Percentiles rank a stretch among this genome's conserved stretches.
phyloP scores from a whole-genome alignment of 192 early-diverging fungal species.

The Lobosporangium transversale region DNA sequence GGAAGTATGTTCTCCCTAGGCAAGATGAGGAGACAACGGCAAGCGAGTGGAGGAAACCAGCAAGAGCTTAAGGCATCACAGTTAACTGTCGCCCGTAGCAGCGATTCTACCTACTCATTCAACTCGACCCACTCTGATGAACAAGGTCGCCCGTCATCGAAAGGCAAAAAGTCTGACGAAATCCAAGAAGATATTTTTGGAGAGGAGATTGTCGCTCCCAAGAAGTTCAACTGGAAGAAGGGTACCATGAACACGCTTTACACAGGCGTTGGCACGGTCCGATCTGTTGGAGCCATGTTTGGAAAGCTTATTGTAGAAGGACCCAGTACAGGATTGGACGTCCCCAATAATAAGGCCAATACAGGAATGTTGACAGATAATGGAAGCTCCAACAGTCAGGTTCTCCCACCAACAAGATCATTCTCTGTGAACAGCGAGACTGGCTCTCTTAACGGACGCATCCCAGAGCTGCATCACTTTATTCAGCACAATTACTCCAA shows the following conservation, averaged over 20 bases:
- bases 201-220: constrained; percentile 52
- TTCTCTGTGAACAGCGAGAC: constrained; percentile 32
- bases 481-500: constrained; percentile 53
- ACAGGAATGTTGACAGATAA: constrained; percentile 9
- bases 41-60: constrained; percentile 41
- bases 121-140: constrained; percentile 34
- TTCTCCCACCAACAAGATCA: constrained; percentile 43
- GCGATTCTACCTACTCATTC: constrained; percentile 42
- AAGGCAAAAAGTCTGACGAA: constrained; percentile 41
- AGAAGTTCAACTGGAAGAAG: constrained; percentile 66
- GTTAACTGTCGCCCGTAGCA: constrained; percentile 20
- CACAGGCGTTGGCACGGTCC: constrained; percentile 39
- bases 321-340: constrained; percentile 6
- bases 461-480: constrained; percentile 35
- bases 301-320: constrained; percentile 40
- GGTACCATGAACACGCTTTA: constrained; percentile 47
- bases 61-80: constrained; percentile 33
- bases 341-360: background rate
- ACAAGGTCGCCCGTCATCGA: constrained; percentile 6
- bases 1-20: constrained; percentile 22
- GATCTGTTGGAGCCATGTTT: constrained; percentile 51
- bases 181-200: constrained; percentile 50
- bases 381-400: constrained; percentile 39
- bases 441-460: constrained; percentile 31
- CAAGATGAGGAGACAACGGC: constrained; percentile 37